phyloP scores from a whole-genome alignment of 2,329 filamentous ascomycete genomes.

The Monosporascus sp. region DNA sequence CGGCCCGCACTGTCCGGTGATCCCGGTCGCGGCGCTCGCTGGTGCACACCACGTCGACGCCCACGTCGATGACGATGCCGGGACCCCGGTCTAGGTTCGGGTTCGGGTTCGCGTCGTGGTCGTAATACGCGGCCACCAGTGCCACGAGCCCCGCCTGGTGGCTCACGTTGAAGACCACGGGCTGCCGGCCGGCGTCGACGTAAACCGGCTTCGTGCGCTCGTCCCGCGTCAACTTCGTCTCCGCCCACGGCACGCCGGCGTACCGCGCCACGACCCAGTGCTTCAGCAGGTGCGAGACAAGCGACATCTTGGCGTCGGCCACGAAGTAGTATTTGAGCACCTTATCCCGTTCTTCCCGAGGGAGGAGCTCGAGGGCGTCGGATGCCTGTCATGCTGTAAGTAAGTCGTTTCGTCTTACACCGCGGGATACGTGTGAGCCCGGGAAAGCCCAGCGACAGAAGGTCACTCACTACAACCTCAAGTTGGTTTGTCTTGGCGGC shows the following conservation, averaged over 20 bases:
- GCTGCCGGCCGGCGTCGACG: slow-evolving; percentile 40
- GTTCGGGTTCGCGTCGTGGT: slow-evolving; percentile 16
- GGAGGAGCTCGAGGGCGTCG: slow-evolving; percentile 49
- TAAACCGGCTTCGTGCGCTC: slow-evolving; percentile 50
- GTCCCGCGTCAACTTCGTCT: slow-evolving; percentile 53
- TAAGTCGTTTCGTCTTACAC: too few species aligned
- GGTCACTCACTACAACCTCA: slow-evolving; percentile 36
- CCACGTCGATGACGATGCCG: slow-evolving; percentile 44
- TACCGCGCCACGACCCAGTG: slow-evolving; percentile 60
- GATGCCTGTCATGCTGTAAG: slow-evolving; percentile 37
- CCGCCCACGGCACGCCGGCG: slow-evolving; percentile 55
- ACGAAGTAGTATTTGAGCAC: slow-evolving; percentile 61
- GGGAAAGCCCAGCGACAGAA: background rate
- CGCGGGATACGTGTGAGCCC: too few species aligned
- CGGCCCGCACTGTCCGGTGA: slow-evolving; percentile 45
- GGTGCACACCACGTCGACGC: slow-evolving; percentile 73
- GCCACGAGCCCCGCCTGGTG: slow-evolving; percentile 74
- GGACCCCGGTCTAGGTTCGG: too few species aligned
- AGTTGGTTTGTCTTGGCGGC: slow-evolving; percentile 45
- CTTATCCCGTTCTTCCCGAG: slow-evolving; percentile 48
- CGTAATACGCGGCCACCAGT: slow-evolving; percentile 50
- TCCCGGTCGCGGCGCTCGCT: slow-evolving; percentile 63
- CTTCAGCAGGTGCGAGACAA: slow-evolving; percentile 71
- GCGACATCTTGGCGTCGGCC: slow-evolving; percentile 68
- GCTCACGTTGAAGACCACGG: slow-evolving; percentile 67